Evolutionary conservation across 2,329 filamentous ascomycete species (phyloP).

Genomic region (Rhinocladiella mackenziei): DNA sequence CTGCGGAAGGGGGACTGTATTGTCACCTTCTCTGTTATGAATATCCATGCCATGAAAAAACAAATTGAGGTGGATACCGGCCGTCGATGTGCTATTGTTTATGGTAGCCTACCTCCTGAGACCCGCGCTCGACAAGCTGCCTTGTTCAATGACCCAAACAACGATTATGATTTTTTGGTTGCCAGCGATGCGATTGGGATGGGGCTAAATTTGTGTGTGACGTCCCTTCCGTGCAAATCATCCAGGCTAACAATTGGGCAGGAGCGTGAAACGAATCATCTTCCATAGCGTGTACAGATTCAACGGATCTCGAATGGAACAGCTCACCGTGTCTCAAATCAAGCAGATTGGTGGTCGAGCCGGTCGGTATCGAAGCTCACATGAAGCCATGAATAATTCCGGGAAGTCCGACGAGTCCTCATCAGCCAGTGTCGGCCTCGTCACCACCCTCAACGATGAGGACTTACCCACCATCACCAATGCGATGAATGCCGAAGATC

Average conservation of each 20-base stretch:
- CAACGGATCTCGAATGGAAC: slow-evolving; percentile 55
- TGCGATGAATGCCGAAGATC: slow-evolving; percentile 61
- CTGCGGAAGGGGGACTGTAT: slow-evolving; percentile 87
- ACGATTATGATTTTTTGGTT: slow-evolving; percentile 90
- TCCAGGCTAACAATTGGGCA: slow-evolving; percentile 30
- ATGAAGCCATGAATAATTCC: slow-evolving; percentile 44
- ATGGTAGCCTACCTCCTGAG: slow-evolving; percentile 86
- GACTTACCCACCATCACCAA: slow-evolving; percentile 62
- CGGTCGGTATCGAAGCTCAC: slow-evolving; percentile 74
- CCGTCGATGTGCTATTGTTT: slow-evolving; percentile 83
- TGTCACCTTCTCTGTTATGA: slow-evolving; percentile 77
- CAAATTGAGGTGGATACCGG: slow-evolving; percentile 73
- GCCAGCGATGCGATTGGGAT: slow-evolving; percentile 96
- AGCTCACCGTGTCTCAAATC: slow-evolving; percentile 69
- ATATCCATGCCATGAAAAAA: slow-evolving; percentile 73
- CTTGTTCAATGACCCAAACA: slow-evolving; percentile 91
- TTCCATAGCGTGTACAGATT: slow-evolving; percentile 76
- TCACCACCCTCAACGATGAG: slow-evolving; percentile 69
- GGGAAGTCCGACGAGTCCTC: slow-evolving; percentile 3
- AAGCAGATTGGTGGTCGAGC: slow-evolving; percentile 95
- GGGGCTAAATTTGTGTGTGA: slow-evolving; percentile 78
- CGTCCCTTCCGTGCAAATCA: not conserved
- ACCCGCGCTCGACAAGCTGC: slow-evolving; percentile 86
- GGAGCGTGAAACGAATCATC: slow-evolving; percentile 78
- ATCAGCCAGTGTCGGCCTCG: slow-evolving; percentile 57